Conservation (phyloP, 2,329 filamentous ascomycete genomes). For the Exophiala alcalophila region DNA sequence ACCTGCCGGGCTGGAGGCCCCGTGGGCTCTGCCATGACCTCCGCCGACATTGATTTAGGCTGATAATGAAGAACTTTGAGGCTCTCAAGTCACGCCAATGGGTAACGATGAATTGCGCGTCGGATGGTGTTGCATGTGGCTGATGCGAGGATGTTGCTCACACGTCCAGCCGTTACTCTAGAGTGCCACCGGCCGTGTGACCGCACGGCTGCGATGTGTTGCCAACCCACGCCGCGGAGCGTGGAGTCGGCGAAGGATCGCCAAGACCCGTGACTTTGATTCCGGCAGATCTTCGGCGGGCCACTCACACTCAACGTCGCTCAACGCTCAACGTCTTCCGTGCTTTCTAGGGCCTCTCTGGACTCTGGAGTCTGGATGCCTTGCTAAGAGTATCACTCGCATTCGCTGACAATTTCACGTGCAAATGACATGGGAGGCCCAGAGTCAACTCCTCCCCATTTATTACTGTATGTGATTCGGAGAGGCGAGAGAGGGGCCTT, state of each 20-base stretch:
- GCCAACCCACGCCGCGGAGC: too few relatives aligned
- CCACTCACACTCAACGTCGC: too few relatives aligned
- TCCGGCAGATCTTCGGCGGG: conserved; percentile 9
- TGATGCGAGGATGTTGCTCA: conserved; percentile 7
- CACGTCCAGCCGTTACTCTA: conserved; percentile 4
- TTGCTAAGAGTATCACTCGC: background rate
- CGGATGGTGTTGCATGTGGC: conserved; percentile 21
- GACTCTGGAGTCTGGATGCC: too few relatives aligned
- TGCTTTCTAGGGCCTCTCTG: too few relatives aligned
- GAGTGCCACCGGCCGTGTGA: conserved; percentile 5
- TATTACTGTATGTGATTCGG: conserved; percentile 8
- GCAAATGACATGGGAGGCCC: conserved; percentile 4
- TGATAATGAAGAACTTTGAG: conserved; percentile 9
- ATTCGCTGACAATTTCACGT: conserved; percentile 7
- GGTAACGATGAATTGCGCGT: conserved; percentile 12
- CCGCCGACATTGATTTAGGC: conserved; percentile 26
- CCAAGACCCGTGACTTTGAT: conserved; percentile 3
- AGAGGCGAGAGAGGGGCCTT: conserved; percentile 1
- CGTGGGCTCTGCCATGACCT: conserved; percentile 33
- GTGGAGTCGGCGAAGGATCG: conserved; percentile 1
- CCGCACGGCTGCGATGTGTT: too few relatives aligned
- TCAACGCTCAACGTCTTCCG: conserved; percentile 1
- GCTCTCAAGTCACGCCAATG: conserved; percentile 22
- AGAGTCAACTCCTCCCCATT: background rate
- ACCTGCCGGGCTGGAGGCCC: conserved; percentile 54